Percentiles rank a stretch among this genome's conserved stretches.
Evolutionary conservation across 805 yeast species (phyloP).

Genomic region (Pichia gijzeniarum): DNA sequence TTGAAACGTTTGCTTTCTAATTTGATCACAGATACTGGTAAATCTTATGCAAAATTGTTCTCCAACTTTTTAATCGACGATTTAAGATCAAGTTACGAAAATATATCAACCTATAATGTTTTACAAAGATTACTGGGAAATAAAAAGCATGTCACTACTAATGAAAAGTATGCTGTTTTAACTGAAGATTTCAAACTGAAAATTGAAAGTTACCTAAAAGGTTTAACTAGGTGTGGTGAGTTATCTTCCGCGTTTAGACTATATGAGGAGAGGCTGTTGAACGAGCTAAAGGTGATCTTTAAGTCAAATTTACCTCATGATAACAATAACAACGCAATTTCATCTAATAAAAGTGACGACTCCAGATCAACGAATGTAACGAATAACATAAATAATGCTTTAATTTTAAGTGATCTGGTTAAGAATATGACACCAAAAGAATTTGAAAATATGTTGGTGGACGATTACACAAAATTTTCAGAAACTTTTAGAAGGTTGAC

Average conservation of each 20-base stretch:
- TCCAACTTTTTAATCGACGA: conserved; percentile 52
- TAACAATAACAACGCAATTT: conserved; percentile 13
- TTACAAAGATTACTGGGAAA: conserved; percentile 1
- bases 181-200: conserved; percentile 57
- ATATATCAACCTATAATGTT: not conserved
- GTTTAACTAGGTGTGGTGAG: conserved; percentile 56
- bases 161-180: conserved; percentile 47
- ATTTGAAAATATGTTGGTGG: conserved; percentile 62
- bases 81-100: conserved; percentile 49
- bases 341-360: conserved; percentile 17
- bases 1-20: conserved; percentile 47
- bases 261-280: conserved; percentile 62
- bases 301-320: conserved; percentile 56
- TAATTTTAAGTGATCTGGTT: conserved; percentile 37
- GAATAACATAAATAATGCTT: conserved; percentile 19
- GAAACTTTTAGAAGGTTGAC: conserved; percentile 71
- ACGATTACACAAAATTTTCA: conserved; percentile 55
- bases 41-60: conserved; percentile 56
- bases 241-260: conserved; percentile 52
- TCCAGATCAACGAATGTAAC: conserved; percentile 23
- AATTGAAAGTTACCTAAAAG: conserved; percentile 42
- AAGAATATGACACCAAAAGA: conserved; percentile 66
- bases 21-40: conserved; percentile 61
- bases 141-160: conserved; percentile 46
- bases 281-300: conserved; percentile 69